Evolutionary conservation across 2,329 filamentous ascomycete species (phyloP).

Genomic region (Aureobasidium sp.): DNA sequence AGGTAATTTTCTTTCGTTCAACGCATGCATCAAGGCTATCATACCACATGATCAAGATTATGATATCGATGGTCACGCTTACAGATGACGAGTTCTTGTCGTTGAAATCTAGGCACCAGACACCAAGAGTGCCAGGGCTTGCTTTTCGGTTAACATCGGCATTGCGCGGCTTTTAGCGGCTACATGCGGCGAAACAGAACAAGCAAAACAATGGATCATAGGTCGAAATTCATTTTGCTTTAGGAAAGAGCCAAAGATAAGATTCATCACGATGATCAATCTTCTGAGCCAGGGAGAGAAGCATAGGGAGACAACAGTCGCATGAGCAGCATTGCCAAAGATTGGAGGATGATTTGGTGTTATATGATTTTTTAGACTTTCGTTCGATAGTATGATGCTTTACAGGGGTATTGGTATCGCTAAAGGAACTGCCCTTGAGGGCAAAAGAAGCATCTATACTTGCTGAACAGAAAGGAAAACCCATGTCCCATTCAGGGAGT

Average conservation of each 20-base stretch:
- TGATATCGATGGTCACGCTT: not conserved
- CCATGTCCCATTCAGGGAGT: not conserved
- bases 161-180: not conserved
- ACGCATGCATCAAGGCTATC: not conserved
- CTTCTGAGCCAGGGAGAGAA: not conserved
- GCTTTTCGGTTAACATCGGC: not conserved
- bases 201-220: not conserved
- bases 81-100: not conserved
- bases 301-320: not conserved
- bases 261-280: not conserved
- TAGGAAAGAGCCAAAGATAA: not conserved
- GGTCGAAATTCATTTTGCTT: not conserved
- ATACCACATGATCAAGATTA: not conserved
- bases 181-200: not conserved
- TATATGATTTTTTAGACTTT: not conserved
- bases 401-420: not conserved
- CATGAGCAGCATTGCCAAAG: not conserved
- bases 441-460: constrained; percentile 4
- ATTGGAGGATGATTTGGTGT: not conserved
- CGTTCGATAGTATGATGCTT: not conserved
- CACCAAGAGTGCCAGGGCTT: not conserved
- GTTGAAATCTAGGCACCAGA: not conserved
- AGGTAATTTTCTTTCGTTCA: not conserved
- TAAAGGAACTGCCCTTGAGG: not conserved
- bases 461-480: not conserved